These are phyloP conservation scores for Lanmaoa pseudosensibilis DNA, from an alignment of 768 basidiomycete species.

Conservation along the genomic window DNA sequence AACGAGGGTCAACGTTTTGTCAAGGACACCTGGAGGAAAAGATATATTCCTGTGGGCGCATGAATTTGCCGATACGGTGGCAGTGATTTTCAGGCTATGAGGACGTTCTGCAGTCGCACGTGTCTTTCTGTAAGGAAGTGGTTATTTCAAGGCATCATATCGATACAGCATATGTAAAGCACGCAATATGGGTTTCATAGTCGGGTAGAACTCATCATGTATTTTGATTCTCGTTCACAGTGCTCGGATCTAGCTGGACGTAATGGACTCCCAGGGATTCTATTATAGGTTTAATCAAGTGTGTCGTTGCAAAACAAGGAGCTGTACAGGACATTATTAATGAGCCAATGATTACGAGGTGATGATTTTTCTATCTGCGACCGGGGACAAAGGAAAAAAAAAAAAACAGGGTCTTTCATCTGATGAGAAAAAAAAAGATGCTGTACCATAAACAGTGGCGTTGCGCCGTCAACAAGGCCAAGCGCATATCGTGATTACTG, in stretches of 20 bases:
- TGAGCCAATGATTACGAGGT: constrained; percentile 9
- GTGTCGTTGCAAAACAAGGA: constrained; percentile 9
- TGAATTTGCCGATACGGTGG: constrained; percentile 25
- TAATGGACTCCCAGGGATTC: neutral
- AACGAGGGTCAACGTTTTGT: constrained; percentile 15
- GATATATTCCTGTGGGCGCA: constrained; percentile 20
- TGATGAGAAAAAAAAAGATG: constrained; percentile 15
- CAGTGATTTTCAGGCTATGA: constrained; percentile 11
- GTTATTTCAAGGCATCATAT: constrained; percentile 25
- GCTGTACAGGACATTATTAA: constrained; percentile 7
- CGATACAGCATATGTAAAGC: constrained; percentile 28
- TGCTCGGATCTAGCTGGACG: constrained; percentile 2
- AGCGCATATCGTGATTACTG: constrained; percentile 4
- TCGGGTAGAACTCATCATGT: constrained; percentile 24
- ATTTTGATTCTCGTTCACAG: constrained; percentile 11
- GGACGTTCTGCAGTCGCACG: constrained; percentile 1
- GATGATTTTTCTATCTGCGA: neutral
- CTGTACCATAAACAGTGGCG: constrained; percentile 3
- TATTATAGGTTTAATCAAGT: neutral
- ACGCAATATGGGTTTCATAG: constrained; percentile 14
- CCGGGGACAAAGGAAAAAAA: constrained; percentile 7
- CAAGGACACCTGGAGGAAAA: constrained; percentile 16
- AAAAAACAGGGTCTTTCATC: constrained; percentile 13
- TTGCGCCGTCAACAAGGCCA: constrained; percentile 1
- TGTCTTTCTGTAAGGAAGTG: constrained; percentile 1